Evolutionary conservation across 768 basidiomycete genomes (phyloP).

Genomic region (Hericium coralloides): DNA sequence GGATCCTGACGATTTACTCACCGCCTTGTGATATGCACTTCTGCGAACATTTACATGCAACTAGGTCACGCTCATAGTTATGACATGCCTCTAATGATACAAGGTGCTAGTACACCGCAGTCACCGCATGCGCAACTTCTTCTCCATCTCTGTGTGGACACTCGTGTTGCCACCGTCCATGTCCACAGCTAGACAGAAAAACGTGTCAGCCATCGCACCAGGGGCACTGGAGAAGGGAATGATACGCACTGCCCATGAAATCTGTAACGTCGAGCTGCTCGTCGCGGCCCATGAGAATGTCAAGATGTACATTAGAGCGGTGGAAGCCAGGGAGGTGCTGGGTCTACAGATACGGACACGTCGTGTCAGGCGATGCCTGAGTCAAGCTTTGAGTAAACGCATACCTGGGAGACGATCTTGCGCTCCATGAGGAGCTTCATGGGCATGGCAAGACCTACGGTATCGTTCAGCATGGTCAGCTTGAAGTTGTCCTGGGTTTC

Average conservation of each 20-base stretch:
- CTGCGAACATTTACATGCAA: no score
- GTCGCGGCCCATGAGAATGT: constrained; percentile 91
- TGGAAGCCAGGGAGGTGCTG: constrained; percentile 57
- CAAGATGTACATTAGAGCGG: constrained; percentile 76
- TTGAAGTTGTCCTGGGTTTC: constrained; percentile 84
- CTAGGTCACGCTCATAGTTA: background rate
- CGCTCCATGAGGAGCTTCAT: constrained; percentile 92
- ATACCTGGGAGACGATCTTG: constrained; percentile 69
- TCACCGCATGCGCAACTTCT: constrained; percentile 30
- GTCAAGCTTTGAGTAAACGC: constrained; percentile 19
- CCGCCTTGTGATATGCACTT: no score
- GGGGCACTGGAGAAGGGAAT: background rate
- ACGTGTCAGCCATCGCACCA: background rate
- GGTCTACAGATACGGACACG: constrained; percentile 31
- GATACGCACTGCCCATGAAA: constrained; percentile 61
- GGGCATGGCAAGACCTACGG: constrained; percentile 83
- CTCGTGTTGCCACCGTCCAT: constrained; percentile 26
- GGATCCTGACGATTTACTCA: no score
- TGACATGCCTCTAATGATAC: background rate
- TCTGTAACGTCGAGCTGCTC: constrained; percentile 73
- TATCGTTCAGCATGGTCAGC: constrained; percentile 74
- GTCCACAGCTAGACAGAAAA: constrained; percentile 17
- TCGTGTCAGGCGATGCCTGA: background rate
- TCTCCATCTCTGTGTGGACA: constrained; percentile 43
- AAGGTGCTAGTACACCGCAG: background rate